Conservation (phyloP, 2,329 filamentous ascomycete genomes). For the Epichloe gansuensis region DNA sequence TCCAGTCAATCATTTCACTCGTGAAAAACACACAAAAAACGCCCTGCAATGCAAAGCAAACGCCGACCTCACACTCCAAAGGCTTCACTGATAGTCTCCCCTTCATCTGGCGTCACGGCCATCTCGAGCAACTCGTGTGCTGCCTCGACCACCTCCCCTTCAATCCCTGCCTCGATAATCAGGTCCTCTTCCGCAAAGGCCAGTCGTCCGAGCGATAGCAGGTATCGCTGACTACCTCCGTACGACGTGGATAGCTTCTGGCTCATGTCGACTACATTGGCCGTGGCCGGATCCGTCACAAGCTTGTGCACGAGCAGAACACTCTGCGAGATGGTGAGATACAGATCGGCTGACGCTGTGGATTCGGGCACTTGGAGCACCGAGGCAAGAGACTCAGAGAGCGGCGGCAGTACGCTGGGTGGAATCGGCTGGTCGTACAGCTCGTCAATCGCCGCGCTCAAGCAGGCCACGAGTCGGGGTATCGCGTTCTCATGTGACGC, state of each 20-base stretch:
- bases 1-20: too few relatives aligned
- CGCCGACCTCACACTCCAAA: constrained; percentile 21
- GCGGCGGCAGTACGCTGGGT: constrained; percentile 24
- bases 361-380: constrained; percentile 8
- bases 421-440: constrained; percentile 47
- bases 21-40: not conserved
- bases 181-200: constrained; percentile 71
- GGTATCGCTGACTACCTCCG: constrained; percentile 68
- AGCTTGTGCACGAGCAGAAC: constrained; percentile 39
- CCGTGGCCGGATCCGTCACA: constrained; percentile 34
- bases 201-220: constrained; percentile 69
- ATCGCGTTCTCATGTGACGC: constrained; percentile 56
- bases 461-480: constrained; percentile 58
- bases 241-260: constrained; percentile 56
- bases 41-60: not conserved
- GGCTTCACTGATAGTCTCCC: constrained; percentile 30
- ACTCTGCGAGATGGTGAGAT: constrained; percentile 34
- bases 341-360: constrained; percentile 20
- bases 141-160: constrained; percentile 64
- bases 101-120: constrained; percentile 62
- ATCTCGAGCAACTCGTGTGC: constrained; percentile 74
- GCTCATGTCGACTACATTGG: constrained; percentile 45
- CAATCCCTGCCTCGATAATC: constrained; percentile 64
- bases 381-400: constrained; percentile 5
- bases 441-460: constrained; percentile 54